These are phyloP conservation scores for Stagonosporopsis vannaccii DNA, from an alignment of 2,329 filamentous ascomycete genomes.

Conservation along the genomic window DNA sequence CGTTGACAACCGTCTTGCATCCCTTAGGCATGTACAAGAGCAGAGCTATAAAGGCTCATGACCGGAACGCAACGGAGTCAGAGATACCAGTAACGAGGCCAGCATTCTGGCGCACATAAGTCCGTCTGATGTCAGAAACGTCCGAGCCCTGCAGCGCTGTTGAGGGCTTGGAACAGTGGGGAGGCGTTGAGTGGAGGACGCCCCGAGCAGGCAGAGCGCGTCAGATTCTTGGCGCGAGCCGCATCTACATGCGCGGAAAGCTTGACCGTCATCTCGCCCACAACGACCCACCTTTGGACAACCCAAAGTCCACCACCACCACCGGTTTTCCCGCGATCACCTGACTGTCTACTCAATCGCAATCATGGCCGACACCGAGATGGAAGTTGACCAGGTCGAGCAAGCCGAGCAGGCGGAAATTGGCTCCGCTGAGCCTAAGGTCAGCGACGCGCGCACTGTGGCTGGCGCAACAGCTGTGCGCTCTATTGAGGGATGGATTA, in stretches of 20 bases:
- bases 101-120: not conserved
- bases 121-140: constrained; percentile 4
- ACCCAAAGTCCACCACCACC: constrained; percentile 14
- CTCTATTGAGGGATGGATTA: constrained; percentile 89
- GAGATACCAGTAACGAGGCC: not conserved
- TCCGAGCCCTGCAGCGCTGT: not conserved
- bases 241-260: constrained; percentile 16
- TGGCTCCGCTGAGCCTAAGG: constrained; percentile 56
- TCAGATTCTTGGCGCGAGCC: constrained; percentile 4
- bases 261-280: constrained; percentile 18
- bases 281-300: constrained; percentile 12
- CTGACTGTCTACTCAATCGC: constrained; percentile 6
- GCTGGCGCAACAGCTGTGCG: constrained; percentile 80
- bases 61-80: not conserved
- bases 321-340: constrained; percentile 2
- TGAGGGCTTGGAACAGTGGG: constrained; percentile 6
- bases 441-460: constrained; percentile 74
- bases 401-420: constrained; percentile 46
- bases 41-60: not conserved
- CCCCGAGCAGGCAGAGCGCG: not conserved
- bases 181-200: not conserved
- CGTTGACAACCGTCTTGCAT: not conserved
- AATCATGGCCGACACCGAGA: constrained; percentile 56
- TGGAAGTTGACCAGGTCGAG: constrained; percentile 53
- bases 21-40: not conserved